Percentiles rank a stretch among this genome's conserved stretches.
These are phyloP conservation scores for Gigaspora rosea DNA, from an alignment of 192 early-diverging fungal species.

Conservation along the genomic window DNA sequence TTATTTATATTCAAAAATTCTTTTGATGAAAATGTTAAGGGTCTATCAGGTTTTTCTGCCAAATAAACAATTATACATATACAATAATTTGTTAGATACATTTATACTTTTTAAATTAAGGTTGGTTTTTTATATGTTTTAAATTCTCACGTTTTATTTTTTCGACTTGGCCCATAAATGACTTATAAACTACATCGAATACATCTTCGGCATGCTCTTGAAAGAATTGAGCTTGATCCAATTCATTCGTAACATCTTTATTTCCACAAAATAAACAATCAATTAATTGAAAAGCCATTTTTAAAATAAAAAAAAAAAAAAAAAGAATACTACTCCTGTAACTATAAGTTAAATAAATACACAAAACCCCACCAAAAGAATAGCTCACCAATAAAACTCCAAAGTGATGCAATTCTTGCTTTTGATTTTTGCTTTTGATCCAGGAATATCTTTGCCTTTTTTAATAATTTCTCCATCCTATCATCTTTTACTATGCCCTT, in stretches of 20 bases:
- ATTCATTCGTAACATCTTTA: slow-evolving; percentile 63
- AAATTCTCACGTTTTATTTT: slow-evolving; percentile 69
- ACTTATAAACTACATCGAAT: slow-evolving; percentile 68
- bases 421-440: slow-evolving; percentile 80
- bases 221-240: slow-evolving; percentile 77
- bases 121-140: not conserved
- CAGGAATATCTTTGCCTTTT: slow-evolving; percentile 74
- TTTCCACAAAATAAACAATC: slow-evolving; percentile 4
- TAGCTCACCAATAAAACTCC: slow-evolving; percentile 67
- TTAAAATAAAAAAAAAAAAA: too few species aligned
- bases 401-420: slow-evolving; percentile 62
- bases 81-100: not conserved
- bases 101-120: not conserved
- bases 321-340: not conserved
- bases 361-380: not conserved
- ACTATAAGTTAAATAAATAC: not conserved
- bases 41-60: slow-evolving; percentile 54
- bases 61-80: not conserved
- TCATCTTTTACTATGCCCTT: slow-evolving; percentile 34
- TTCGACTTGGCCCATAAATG: slow-evolving; percentile 67
- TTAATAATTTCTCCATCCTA: slow-evolving; percentile 64
- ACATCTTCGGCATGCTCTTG: slow-evolving; percentile 73
- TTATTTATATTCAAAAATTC: slow-evolving; percentile 67
- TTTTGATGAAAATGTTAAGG: slow-evolving; percentile 58
- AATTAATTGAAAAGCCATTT: slow-evolving; percentile 3